A percentile compares a stretch with the other conserved stretches of the same genome.
phyloP scores from a whole-genome alignment of 2,329 filamentous ascomycete genomes.

The Diaporthe sp. region DNA sequence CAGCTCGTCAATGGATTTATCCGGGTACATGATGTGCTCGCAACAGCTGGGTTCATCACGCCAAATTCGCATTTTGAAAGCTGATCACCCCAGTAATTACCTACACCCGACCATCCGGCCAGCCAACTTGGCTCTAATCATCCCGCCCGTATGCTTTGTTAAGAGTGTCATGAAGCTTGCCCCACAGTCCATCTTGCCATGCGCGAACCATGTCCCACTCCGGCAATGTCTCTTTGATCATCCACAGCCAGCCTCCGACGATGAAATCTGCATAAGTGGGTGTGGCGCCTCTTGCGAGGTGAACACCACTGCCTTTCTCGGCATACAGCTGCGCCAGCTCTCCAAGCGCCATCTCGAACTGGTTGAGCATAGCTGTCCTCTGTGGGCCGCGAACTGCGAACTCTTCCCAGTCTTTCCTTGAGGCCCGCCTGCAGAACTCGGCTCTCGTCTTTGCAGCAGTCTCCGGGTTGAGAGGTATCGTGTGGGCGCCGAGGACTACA shows the following conservation, averaged over 20 bases:
- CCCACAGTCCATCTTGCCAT: constrained; percentile 65
- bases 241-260: constrained; percentile 65
- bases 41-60: background rate
- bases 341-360: constrained; percentile 54
- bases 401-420: constrained; percentile 56
- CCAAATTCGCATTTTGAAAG: background rate
- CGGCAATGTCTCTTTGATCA: constrained; percentile 53
- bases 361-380: constrained; percentile 49
- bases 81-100: background rate
- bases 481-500: constrained; percentile 49
- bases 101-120: background rate
- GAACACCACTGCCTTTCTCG: constrained; percentile 56
- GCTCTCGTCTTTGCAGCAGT: constrained; percentile 55
- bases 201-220: constrained; percentile 55
- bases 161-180: constrained; percentile 58
- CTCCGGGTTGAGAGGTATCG: constrained; percentile 62
- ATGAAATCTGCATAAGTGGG: constrained; percentile 66
- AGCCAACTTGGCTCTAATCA: background rate
- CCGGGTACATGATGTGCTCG: background rate
- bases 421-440: constrained; percentile 59
- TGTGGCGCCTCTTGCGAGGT: constrained; percentile 51
- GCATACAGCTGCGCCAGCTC: constrained; percentile 54
- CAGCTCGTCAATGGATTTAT: background rate
- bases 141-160: constrained; percentile 44
- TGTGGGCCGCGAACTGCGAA: constrained; percentile 50